These are phyloP conservation scores for Beauveria australis DNA, from an alignment of 2,329 filamentous ascomycete species.

Conservation along the genomic window DNA sequence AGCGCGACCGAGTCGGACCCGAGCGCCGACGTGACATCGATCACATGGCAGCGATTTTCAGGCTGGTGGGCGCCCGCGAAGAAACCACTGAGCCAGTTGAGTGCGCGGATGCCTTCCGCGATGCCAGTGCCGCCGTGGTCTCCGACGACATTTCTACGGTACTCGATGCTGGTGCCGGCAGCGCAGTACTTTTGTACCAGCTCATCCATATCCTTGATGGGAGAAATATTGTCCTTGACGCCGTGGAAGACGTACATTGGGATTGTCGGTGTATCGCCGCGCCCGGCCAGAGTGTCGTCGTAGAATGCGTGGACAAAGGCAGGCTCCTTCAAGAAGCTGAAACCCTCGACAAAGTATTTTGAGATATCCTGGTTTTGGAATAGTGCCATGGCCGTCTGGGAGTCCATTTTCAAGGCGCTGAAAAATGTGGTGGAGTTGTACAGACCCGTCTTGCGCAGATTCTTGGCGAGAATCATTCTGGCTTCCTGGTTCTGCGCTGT, in stretches of 20 bases:
- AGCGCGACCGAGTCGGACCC: not conserved
- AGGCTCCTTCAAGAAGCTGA: not conserved
- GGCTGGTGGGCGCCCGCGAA: not conserved
- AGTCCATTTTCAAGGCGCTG: not conserved
- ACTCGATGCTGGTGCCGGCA: not conserved
- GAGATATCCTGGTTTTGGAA: slow-evolving; percentile 4
- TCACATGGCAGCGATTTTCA: not conserved
- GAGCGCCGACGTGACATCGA: not conserved
- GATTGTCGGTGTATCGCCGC: not conserved
- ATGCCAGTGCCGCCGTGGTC: not conserved
- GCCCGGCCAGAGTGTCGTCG: not conserved
- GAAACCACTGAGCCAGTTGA: not conserved
- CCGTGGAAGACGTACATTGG: not conserved
- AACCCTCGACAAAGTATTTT: slow-evolving; percentile 7
- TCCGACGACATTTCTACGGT: not conserved
- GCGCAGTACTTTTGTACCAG: not conserved
- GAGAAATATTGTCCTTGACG: not conserved
- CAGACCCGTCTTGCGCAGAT: slow-evolving; percentile 1
- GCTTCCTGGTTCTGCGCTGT: slow-evolving; percentile 17
- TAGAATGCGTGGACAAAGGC: not conserved
- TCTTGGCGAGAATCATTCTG: not conserved
- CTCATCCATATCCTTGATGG: not conserved
- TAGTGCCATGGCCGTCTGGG: not conserved
- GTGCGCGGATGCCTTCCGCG: not conserved
- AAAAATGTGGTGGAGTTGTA: slow-evolving; percentile 6